phyloP scores from a whole-genome alignment of 345 rosid genomes.

The Eucalyptus sideroxylon region DNA sequence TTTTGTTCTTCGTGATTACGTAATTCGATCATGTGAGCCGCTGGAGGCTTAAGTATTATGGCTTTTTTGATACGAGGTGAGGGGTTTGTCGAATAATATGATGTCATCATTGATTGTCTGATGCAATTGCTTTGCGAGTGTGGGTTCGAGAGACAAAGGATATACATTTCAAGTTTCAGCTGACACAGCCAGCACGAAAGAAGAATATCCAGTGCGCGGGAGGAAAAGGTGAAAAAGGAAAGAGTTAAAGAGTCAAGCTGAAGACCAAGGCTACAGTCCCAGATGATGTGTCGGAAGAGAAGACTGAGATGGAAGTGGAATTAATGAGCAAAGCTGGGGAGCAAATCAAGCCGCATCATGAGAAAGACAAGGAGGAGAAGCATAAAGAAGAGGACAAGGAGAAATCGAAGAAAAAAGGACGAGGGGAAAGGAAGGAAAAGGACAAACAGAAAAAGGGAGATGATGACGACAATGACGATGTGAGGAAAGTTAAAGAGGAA shows the following conservation, averaged over 20 bases:
- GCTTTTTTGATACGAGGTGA: neutral
- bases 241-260: constrained; percentile 17
- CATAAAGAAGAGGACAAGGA: neutral
- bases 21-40: neutral
- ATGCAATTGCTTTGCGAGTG: neutral
- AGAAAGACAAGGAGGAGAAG: constrained; percentile 1
- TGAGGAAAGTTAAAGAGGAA: neutral
- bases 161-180: neutral
- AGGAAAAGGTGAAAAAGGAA: constrained; percentile 36
- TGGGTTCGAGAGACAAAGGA: neutral
- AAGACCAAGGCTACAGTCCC: constrained; percentile 25
- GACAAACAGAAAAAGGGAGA: neutral
- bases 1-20: neutral
- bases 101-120: neutral
- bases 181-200: constrained; percentile 2
- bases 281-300: constrained; percentile 11
- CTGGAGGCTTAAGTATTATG: neutral
- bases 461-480: neutral
- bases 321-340: constrained; percentile 42
- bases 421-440: neutral
- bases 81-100: neutral
- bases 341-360: constrained; percentile 25
- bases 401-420: neutral
- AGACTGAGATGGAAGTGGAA: constrained; percentile 32
- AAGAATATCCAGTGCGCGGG: neutral